Evolutionary conservation across 768 basidiomycete species (phyloP), one percentile per base, ranked within the genome.

Genomic region (Mycena rebaudengoi): DNA sequence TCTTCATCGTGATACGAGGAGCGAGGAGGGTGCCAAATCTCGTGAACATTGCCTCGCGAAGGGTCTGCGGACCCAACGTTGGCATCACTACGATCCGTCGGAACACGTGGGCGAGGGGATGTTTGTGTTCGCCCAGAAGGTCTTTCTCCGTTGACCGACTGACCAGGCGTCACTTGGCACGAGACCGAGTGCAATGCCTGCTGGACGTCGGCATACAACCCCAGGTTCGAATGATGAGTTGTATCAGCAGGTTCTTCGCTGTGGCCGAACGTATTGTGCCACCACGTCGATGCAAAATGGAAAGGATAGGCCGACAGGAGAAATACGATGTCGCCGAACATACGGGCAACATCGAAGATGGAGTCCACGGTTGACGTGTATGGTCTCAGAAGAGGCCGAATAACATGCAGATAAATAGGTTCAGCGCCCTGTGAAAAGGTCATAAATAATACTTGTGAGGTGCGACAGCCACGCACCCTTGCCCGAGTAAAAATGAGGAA

Each of bases 401-500:
- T 83, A 57, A 94, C 75, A 73, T 95, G 91, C 20, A 95, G 81
- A 69, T 87, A 93, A 44, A 95, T 85, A 7, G 94, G 94, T 76
- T 95, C 94, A 28, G 94, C 91, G 26, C 92, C 92, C 94, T 95
- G 68, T 7, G 56, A 4, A 23, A 28, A 7, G 12, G n/a, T 48
- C 20, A 23, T 48, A 57, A 25, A 1, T 39, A 16, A 32, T 16
- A 32, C 33, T 44, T 40, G 16, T 7, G 13, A 58, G 29, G 35
- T 23, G 43, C 14, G 43, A 71, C n/a, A 40, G 28, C 62, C 43
- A 78, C 86, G 62, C 72, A 91, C 93, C 75, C 89, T 81, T 61
- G 93, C 87, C 54, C 93, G 88, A 61, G 91, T 91, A 35, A 93
- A 67, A 25, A 95, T 80, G 50, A 94, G 85, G 73, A 94, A 94